Base-by-base conservation (phyloP, 1,139 yeast species). In the Kurtzmaniella quercitrusa region DNA sequence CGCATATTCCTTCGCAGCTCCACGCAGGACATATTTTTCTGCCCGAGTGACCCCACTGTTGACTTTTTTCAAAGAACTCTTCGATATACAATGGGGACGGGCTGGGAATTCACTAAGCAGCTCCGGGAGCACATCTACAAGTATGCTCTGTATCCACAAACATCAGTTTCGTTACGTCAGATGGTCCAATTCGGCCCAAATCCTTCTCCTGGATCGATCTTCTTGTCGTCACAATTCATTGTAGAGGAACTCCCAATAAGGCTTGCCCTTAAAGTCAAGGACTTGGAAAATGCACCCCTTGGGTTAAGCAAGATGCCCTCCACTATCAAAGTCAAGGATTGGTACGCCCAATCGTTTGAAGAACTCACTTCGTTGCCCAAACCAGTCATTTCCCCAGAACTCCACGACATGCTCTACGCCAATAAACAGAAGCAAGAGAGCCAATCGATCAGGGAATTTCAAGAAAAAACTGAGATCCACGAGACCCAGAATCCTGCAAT, bases 311-410 rank as follows among this genome's bases (percentile, higher is more conserved):
- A 81, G 34, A 82, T 82, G 79, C 89, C 90, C 1, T 81, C 90
- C 2, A 87, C 93, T 41, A 70, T 76, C 46, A 76, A 82, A 51
- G 96, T 90, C 17, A 78, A 83, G 50, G 82, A 87, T 58, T 90
- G 96, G 96, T 90, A 90, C 58, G 93, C 94, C 2, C 95, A 88
- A 62, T 83, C 93, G 15, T 90, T 89, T 60, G 90, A 88, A 54
- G 96, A 89, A 57, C 73, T 89, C 53, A 81, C 86, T 11, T 67
- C 74, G 39, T 60, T 80, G 44, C 77, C 77, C 8, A 73, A 75
- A 48, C 85, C 85, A 0, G 54, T 46, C 8, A 63, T 80, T 34
- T 65, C 68, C 39, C 72, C 63, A 2, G 64, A 66, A 38, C 60
- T 78, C 49, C 56, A 58, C 16, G 56, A 65, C 42, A 50, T 77